These are phyloP conservation scores for Celoporthe dispersa DNA, from an alignment of 2,329 filamentous ascomycete species.

Conservation along the genomic window DNA sequence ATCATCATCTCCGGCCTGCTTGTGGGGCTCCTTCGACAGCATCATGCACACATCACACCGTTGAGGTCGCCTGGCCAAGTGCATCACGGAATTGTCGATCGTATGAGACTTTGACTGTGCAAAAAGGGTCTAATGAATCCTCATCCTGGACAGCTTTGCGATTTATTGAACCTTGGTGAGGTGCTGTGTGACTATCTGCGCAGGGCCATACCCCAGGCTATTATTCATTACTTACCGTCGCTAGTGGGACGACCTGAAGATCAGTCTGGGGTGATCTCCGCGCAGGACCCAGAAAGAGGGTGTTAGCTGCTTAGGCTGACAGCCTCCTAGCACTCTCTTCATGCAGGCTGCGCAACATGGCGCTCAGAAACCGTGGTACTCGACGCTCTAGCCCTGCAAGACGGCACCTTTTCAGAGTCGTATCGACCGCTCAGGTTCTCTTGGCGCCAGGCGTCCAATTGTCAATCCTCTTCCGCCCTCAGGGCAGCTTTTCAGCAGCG, in stretches of 20 bases:
- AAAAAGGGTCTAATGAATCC: neutral
- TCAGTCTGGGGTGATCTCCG: neutral
- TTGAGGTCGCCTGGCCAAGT: neutral
- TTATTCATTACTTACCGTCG: neutral
- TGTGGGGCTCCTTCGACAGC: neutral
- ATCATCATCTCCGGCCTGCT: neutral
- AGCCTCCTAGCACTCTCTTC: neutral
- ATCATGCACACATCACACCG: neutral
- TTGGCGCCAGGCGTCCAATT: neutral
- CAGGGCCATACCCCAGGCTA: neutral
- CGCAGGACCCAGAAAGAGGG: neutral
- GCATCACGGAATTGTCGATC: neutral
- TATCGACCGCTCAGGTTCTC: neutral
- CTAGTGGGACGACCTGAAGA: neutral
- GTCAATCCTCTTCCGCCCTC: neutral
- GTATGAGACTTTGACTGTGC: neutral
- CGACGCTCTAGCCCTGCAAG: neutral
- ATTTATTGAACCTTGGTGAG: neutral
- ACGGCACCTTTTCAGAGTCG: neutral
- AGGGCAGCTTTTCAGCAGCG: neutral
- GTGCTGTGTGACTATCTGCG: neutral
- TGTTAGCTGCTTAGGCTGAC: neutral
- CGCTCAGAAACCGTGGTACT: neutral
- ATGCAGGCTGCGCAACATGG: neutral
- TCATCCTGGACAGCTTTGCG: neutral